These are phyloP conservation scores for Suillus americanus DNA, from an alignment of 768 basidiomycete genomes.

Conservation along the genomic window DNA sequence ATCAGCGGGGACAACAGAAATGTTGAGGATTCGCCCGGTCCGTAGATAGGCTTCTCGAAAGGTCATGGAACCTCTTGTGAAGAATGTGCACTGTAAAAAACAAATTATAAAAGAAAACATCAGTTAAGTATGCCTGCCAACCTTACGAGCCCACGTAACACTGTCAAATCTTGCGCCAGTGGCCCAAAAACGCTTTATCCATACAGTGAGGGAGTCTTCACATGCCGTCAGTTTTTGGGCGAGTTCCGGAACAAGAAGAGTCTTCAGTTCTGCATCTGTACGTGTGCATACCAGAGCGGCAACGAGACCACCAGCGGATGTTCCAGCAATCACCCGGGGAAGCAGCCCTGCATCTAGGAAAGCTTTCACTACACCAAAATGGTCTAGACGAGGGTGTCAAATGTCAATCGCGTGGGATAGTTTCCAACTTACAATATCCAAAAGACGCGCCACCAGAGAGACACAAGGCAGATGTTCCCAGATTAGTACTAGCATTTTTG, in stretches of 20 bases:
- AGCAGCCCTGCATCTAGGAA: conserved; percentile 84
- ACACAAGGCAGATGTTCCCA: conserved; percentile 90
- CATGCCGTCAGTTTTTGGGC: conserved; percentile 83
- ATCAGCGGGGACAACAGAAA: conserved; percentile 90
- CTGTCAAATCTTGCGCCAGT: conserved; percentile 97
- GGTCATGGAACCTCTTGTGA: conserved; percentile 90
- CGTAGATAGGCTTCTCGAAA: conserved; percentile 93
- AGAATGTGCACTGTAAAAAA: conserved; percentile 68
- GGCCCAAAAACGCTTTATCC: conserved; percentile 70
- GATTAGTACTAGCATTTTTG: conserved; percentile 82
- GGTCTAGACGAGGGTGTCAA: conserved; percentile 47
- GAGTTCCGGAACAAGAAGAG: conserved; percentile 76
- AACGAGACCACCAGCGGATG: conserved; percentile 88
- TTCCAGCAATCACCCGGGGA: conserved; percentile 92
- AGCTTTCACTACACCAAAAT: conserved; percentile 89
- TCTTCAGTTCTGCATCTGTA: conserved; percentile 83
- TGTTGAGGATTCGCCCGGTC: conserved; percentile 91
- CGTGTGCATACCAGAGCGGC: conserved; percentile 78
- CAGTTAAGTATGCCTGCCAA: conserved; percentile 26
- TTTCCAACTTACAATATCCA: conserved; percentile 76
- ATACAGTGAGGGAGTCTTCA: conserved; percentile 70
- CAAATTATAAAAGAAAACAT: neutral
- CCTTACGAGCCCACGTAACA: conserved; percentile 87
- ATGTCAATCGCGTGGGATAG: neutral
- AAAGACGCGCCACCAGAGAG: conserved; percentile 96